Evolutionary conservation across 352 stramenopile species (phyloP), one percentile per base, ranked within the genome.

Genomic region (Phytophthora sansomeana): DNA sequence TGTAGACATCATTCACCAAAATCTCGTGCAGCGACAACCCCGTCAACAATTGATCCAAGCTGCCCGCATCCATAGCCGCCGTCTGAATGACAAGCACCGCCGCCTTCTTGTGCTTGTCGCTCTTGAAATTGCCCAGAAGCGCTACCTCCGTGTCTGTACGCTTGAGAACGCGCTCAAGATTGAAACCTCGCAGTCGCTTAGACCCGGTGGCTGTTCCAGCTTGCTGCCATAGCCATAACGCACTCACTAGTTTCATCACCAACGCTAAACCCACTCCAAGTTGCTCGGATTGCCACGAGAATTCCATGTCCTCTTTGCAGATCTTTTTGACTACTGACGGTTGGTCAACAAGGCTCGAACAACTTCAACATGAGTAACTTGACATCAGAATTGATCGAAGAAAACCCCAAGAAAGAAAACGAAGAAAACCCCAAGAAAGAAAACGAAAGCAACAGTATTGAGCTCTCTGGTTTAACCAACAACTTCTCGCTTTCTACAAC

Each of bases 1-100:
- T 90, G 72, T 96, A 95, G 51, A 96, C 86, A 58, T 96, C 86
- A 58, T 96, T 96, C 21, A 79, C 53, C 24, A 95, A 59, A n/a
- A 90, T 87, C 51, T 78, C 63, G 26, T 92, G 81, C 51, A 96
- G 44, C 29, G 86, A 91, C n/a, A 96, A 61, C n/a, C 63, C 74
- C 4, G 56, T 38, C 49, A 96, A 52, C n/a, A 94, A 51, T 19
- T 58, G 26, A 21, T 65, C 50, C 16, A 91, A 56, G n/a, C 72
- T 59, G n/a, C 67, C 72, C 6, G 75, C 65, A 53, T 88, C 77
- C 68, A 96, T 80, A n/a, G 72, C 68, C 29, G 83, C 77, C 38
- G 80, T 86, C 55, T 90, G 81, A 51, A 95, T 76, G 35, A 91
- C 73, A 41, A 96, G 68, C 48, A 96, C 80, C 0, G 79, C 84